Conservation (phyloP, 805 yeast genomes). For the Tetrapisispora taiwanensis region DNA sequence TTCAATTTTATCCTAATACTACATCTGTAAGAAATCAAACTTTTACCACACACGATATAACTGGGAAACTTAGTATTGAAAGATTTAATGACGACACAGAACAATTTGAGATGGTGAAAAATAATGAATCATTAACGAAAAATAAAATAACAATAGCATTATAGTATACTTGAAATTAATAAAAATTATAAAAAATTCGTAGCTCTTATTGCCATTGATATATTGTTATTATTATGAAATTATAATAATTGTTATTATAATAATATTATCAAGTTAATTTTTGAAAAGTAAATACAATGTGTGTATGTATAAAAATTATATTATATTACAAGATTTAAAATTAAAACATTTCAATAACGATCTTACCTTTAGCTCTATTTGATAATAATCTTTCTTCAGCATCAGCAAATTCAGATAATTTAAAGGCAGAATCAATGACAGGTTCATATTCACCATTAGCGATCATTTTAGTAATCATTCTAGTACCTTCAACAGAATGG, state of each 20-base stretch:
- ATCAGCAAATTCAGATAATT: slow-evolving; percentile 37
- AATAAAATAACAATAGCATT: background rate
- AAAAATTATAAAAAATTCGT: no score
- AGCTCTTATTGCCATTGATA: no score
- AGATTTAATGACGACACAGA: slow-evolving; percentile 26
- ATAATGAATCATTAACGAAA: background rate
- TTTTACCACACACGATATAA: slow-evolving; percentile 42
- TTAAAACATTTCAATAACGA: slow-evolving; percentile 30
- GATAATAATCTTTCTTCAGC: slow-evolving; percentile 42
- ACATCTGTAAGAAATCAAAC: slow-evolving; percentile 28
- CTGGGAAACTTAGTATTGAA: slow-evolving; percentile 26
- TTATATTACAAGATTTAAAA: no score
- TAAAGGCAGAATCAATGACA: slow-evolving; percentile 44
- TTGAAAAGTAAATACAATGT: no score
- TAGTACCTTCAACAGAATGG: slow-evolving; percentile 8
- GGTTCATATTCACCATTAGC: slow-evolving; percentile 30
- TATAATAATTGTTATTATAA: no score
- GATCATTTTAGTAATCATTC: slow-evolving; percentile 17
- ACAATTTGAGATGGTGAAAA: slow-evolving; percentile 16
- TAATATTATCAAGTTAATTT: no score
- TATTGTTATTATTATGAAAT: no score
- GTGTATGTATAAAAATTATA: no score
- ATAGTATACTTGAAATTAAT: no score
- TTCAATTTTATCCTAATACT: slow-evolving; percentile 26
- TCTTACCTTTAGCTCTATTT: slow-evolving; percentile 52